Percentiles rank a stretch among this genome's conserved stretches.
Evolutionary conservation across 164 flowering plant species (phyloP).

Genomic region (Euptelea pleiosperma): DNA sequence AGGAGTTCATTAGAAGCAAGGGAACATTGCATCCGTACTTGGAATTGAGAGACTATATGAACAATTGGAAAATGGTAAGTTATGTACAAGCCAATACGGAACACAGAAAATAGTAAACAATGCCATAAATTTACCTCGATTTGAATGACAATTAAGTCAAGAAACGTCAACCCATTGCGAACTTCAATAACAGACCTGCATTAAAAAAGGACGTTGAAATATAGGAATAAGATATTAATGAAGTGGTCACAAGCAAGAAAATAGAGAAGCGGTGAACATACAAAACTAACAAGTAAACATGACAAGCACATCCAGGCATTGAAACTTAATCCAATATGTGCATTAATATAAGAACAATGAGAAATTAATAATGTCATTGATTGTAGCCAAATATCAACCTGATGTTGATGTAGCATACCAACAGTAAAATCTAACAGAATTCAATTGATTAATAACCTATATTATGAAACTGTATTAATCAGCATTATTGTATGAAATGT

Average conservation of each 20-base stretch:
- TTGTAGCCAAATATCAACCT: no score
- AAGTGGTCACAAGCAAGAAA: not conserved
- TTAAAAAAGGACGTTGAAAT: no score
- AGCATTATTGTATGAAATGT: no score
- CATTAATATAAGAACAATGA: no score
- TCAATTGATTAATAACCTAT: no score
- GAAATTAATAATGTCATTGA: no score
- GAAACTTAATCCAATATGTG: not conserved
- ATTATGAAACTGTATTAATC: no score
- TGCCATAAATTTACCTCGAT: constrained; percentile 61
- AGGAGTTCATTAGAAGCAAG: constrained; percentile 88
- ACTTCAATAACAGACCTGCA: constrained; percentile 97
- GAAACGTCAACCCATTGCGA: constrained; percentile 91
- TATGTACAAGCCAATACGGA: constrained; percentile 3
- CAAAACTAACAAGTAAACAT: not conserved
- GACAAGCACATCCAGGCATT: not conserved
- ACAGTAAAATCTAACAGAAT: no score
- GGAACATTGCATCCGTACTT: constrained; percentile 96
- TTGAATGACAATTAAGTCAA: constrained; percentile 88
- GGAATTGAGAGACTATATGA: constrained; percentile 60
- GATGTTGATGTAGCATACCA: no score
- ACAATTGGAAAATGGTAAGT: constrained; percentile 10
- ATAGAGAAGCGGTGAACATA: not conserved
- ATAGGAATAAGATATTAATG: not conserved
- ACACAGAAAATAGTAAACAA: not conserved